A percentile compares a stretch with the other conserved stretches of the same genome.
Evolutionary conservation across 768 basidiomycete genomes (phyloP).

Genomic region (Tricholoma furcatifolium): DNA sequence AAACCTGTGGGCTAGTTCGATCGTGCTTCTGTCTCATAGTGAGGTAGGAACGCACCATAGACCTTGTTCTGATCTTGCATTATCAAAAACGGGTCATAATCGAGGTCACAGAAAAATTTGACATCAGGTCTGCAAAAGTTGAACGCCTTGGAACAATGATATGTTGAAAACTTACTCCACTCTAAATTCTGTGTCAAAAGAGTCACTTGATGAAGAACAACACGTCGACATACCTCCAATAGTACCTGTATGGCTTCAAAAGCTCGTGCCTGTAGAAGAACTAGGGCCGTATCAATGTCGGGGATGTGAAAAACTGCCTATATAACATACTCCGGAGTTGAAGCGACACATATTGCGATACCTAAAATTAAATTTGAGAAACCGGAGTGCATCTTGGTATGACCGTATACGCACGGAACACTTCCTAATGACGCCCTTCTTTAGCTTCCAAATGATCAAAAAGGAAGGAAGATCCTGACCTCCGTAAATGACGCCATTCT

Average conservation of each 20-base stretch:
- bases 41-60: constrained; percentile 54
- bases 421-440: constrained; percentile 50
- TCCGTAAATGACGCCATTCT: constrained; percentile 65
- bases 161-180: constrained; percentile 39
- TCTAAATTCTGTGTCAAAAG: constrained; percentile 21
- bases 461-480: constrained; percentile 34
- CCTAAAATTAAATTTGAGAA: constrained; percentile 20
- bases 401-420: constrained; percentile 55
- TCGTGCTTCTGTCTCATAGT: too few species aligned
- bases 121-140: constrained; percentile 63
- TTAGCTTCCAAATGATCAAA: constrained; percentile 1
- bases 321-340: constrained; percentile 82
- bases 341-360: constrained; percentile 98
- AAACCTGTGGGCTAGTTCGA: constrained; percentile 51
- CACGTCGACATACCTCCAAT: constrained; percentile 59
- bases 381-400: background rate
- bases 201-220: background rate
- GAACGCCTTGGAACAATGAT: constrained; percentile 1
- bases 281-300: constrained; percentile 30
- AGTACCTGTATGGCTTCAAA: constrained; percentile 78
- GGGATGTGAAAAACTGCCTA: background rate
- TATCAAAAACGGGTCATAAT: constrained; percentile 83
- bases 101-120: constrained; percentile 84
- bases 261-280: constrained; percentile 88
- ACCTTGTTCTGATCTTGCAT: constrained; percentile 87